Evolutionary conservation across 345 rosid genomes (phyloP), one percentile per base, ranked within the genome.

Genomic region (Brassica rapa): DNA sequence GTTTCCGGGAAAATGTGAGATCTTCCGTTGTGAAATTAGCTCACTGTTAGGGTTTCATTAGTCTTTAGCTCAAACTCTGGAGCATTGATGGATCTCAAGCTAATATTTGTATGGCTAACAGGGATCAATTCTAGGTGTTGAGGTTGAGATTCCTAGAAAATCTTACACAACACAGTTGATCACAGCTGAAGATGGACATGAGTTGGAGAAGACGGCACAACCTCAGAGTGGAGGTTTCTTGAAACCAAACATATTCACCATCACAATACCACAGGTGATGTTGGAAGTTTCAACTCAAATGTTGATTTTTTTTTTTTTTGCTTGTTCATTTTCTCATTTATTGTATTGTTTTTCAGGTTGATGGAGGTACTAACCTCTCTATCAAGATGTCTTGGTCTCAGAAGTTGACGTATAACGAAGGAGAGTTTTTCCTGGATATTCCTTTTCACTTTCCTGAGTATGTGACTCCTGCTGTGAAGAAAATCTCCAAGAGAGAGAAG

Each of bases 81-180:
- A 43, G 51, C 23, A 57, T 70, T 43, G 75, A 70, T 60, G 72
- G 49, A n/a, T 84, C 82, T 83, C 86, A 74, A 72, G 74, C 76
- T 73, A 78, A 74, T 73, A 68, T 81, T 35, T 87, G 71, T 83
- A 74, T 94, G 92, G 87, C 89, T 92, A 89, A 92, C 96, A 95
- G 99, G 98, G 98, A 82, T 90, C 97, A 71, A 85, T 95, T 86
- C 92, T 91, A 90, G 94, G 98, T 91, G 92, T 95, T 56, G 98
- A 95, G 80, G 92, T 88, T 68, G 93, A 86, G 79, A 83, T 85
- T 80, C 87, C 87, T 77, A 82, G 86, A 70, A 91, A 81, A 74
- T 77, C 88, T 19, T 93, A 90, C 80, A 82, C 76, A 27, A 89
- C 94, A 4, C 88, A 85, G 39, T 46, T 93, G 80, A 71, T 86